phyloP scores from a whole-genome alignment of 371 early-diverging fungal genomes.

The Lichtheimia hyalospora region DNA sequence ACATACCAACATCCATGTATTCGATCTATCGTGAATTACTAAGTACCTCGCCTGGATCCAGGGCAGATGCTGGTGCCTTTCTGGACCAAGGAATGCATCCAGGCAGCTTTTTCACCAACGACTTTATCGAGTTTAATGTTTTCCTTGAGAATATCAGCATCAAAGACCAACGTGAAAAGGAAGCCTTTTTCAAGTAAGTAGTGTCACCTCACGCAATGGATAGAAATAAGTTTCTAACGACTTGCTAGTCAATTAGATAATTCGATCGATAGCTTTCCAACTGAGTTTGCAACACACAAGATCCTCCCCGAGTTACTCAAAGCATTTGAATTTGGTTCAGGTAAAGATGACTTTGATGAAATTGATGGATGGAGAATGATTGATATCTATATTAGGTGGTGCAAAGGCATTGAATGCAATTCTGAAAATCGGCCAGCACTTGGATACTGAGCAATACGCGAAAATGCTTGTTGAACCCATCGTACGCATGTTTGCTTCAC shows the following conservation, averaged over 20 bases:
- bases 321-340: slow-evolving; percentile 91
- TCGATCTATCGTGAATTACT: slow-evolving; percentile 54
- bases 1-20: slow-evolving; percentile 65
- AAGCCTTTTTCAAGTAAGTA: slow-evolving; percentile 67
- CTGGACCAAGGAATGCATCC: slow-evolving; percentile 63
- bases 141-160: slow-evolving; percentile 88
- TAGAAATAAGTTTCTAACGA: neutral
- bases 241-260: slow-evolving; percentile 39
- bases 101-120: slow-evolving; percentile 74
- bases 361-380: neutral
- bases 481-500: slow-evolving; percentile 83
- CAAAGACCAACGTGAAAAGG: slow-evolving; percentile 82
- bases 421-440: slow-evolving; percentile 76
- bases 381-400: slow-evolving; percentile 49
- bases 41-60: slow-evolving; percentile 49
- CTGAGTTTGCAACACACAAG: slow-evolving; percentile 85
- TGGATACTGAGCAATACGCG: slow-evolving; percentile 76
- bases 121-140: slow-evolving; percentile 74
- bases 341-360: slow-evolving; percentile 16
- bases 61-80: slow-evolving; percentile 70
- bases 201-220: too few relatives aligned
- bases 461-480: slow-evolving; percentile 70
- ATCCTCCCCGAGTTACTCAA: slow-evolving; percentile 88
- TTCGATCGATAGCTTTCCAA: slow-evolving; percentile 72
- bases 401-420: slow-evolving; percentile 84